Conservation (phyloP, 768 basidiomycete genomes). For the Boletus rubropictus region DNA sequence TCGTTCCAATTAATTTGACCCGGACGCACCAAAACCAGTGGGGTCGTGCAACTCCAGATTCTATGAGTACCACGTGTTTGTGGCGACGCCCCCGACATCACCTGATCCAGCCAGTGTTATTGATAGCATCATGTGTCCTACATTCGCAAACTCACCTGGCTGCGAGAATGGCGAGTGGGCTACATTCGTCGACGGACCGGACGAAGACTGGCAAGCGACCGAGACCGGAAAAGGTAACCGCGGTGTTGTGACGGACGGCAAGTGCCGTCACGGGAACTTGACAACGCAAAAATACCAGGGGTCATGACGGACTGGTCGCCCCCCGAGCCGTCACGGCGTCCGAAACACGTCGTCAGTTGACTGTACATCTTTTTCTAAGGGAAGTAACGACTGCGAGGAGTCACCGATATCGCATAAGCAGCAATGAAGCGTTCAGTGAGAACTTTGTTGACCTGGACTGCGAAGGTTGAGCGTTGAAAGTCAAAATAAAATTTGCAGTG, state of each 20-base stretch:
- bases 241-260: background rate
- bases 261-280: constrained; percentile 1
- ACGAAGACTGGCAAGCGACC: background rate
- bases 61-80: background rate
- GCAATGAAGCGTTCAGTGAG: background rate
- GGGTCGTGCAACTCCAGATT: background rate
- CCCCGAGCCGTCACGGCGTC: constrained; percentile 1
- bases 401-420: constrained; percentile 1
- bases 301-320: too few species aligned
- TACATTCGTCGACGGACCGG: background rate
- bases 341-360: constrained; percentile 1
- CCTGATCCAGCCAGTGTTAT: background rate
- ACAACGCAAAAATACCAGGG: constrained; percentile 4
- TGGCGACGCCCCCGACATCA: constrained; percentile 1
- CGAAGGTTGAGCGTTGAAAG: constrained; percentile 5
- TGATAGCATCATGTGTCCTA: constrained; percentile 1
- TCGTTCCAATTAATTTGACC: background rate
- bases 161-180: background rate
- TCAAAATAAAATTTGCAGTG: background rate
- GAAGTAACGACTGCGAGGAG: background rate
- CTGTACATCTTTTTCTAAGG: background rate
- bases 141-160: background rate
- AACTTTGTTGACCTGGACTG: constrained; percentile 1
- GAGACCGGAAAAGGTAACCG: background rate
- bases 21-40: background rate